Evolutionary conservation across 257 asterid genomes (phyloP).

Genomic region (Henckelia pumila): DNA sequence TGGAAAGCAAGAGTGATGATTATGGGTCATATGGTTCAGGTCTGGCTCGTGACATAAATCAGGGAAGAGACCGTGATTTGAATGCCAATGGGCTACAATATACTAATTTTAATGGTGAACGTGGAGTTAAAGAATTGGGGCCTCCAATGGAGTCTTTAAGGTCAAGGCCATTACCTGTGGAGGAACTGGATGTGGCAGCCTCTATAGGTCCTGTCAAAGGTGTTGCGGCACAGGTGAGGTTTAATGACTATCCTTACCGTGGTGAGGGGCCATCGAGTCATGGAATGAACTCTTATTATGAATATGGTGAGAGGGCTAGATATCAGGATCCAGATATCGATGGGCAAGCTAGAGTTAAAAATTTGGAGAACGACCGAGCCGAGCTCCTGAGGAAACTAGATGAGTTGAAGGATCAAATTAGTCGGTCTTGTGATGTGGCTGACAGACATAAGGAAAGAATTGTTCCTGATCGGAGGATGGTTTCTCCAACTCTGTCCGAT

Average conservation of each 20-base stretch:
- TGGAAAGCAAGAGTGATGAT: slow-evolving; percentile 24
- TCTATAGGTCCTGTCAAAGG: slow-evolving; percentile 31
- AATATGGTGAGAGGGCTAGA: slow-evolving; percentile 42
- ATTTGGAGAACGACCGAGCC: slow-evolving; percentile 64
- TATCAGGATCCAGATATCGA: slow-evolving; percentile 45
- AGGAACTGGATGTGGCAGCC: slow-evolving; percentile 28
- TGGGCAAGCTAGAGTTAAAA: slow-evolving; percentile 50
- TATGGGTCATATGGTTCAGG: slow-evolving; percentile 31
- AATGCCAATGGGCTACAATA: slow-evolving; percentile 23
- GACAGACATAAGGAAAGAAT: slow-evolving; percentile 53
- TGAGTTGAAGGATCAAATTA: slow-evolving; percentile 69
- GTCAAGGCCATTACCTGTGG: slow-evolving; percentile 38
- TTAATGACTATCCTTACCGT: slow-evolving; percentile 35
- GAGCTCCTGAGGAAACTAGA: slow-evolving; percentile 82
- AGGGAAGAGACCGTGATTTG: slow-evolving; percentile 28
- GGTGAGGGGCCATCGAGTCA: slow-evolving; percentile 64
- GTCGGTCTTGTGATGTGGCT: slow-evolving; percentile 53
- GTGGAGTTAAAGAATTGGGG: slow-evolving; percentile 36
- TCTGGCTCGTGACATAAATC: slow-evolving; percentile 30
- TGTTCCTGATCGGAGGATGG: slow-evolving; percentile 32
- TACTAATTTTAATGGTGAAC: slow-evolving; percentile 26
- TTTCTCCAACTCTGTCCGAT: slow-evolving; percentile 41
- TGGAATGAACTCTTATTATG: slow-evolving; percentile 43
- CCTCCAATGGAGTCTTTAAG: slow-evolving; percentile 43
- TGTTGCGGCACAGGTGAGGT: slow-evolving; percentile 40